These are phyloP conservation scores for Clarireedia sp. DNA, from an alignment of 2,329 filamentous ascomycete species.

Conservation along the genomic window DNA sequence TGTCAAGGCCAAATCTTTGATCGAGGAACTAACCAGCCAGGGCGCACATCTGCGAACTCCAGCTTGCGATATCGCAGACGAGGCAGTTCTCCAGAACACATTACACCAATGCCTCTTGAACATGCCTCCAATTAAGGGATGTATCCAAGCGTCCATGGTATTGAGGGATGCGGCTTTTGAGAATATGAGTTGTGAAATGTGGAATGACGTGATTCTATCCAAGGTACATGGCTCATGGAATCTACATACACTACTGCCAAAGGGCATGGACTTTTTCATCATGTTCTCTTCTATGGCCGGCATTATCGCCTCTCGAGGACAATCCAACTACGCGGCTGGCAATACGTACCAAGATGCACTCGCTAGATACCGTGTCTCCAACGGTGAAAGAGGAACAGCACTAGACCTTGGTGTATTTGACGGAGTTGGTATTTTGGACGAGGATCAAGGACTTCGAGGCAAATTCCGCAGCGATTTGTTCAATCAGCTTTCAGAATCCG, in stretches of 20 bases:
- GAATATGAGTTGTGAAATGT: constrained; percentile 33
- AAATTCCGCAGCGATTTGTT: constrained; percentile 30
- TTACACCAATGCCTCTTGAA: neutral
- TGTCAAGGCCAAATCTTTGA: constrained; percentile 4
- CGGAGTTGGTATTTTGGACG: constrained; percentile 18
- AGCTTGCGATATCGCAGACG: constrained; percentile 40
- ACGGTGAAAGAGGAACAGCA: constrained; percentile 11
- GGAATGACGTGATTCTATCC: constrained; percentile 27
- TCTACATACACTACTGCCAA: constrained; percentile 14
- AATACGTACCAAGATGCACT: constrained; percentile 26
- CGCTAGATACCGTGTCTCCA: constrained; percentile 9
- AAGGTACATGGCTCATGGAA: constrained; percentile 29
- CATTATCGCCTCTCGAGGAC: constrained; percentile 2
- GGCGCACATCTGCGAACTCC: constrained; percentile 37
- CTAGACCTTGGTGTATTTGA: constrained; percentile 15
- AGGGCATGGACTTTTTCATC: constrained; percentile 13
- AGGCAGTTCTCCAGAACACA: constrained; percentile 14
- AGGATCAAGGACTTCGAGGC: constrained; percentile 12
- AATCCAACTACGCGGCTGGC: constrained; percentile 18
- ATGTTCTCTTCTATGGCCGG: constrained; percentile 31
- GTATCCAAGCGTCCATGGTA: constrained; percentile 41
- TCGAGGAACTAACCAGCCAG: constrained; percentile 9
- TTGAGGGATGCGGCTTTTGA: constrained; percentile 22
- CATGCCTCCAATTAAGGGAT: constrained; percentile 32
- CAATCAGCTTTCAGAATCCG: neutral